Base-by-base conservation (phyloP, 345 rosid genomes). In the Odontarrhena argentea region DNA sequence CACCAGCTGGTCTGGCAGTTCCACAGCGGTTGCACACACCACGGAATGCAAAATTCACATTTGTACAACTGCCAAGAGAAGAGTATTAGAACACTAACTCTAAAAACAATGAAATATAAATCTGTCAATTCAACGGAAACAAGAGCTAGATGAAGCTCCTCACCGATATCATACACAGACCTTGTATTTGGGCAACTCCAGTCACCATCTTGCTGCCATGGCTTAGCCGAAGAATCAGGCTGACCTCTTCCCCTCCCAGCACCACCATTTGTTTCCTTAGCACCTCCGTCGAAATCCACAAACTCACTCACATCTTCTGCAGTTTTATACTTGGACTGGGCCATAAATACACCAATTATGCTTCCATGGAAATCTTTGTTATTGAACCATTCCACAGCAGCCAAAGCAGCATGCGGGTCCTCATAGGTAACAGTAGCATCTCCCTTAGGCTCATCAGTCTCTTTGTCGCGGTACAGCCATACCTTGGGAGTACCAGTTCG, bases 161-260 rank as follows among this genome's bases (percentile, higher is more conserved):
- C 97, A 91, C 99, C 97, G 73, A 89, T 86, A 55, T 95, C 92
- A 91, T 82, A 94, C 97, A 94, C 97, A 91, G 96, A 91, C 99
- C 99, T 94, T 91, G 97, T 88, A 91, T 94, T 94, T 32, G 97
- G 93, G 82, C 99, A 94, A 76, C 80, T 58, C 99, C 99, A 94
- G 74, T 94, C 97, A 74, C 97, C 99, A 5, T 94, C 99, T 75
- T 91, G 99, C 69, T 86, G 87, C 97, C 97, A 91, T 9, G 85
- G 80, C 81, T 91, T 88, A 30, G 84, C 99, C 0, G 87, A 65
- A 74, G 86, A 82, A 73, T 91, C 96, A 51, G 63, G 82, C 63
- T 81, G 86, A 57, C 96, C 97, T 82, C 88, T 86, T 51, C 93
- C 99, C 46, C 72, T 82, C 62, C 86, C 97, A 66, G 64, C 76